Percentiles rank a stretch among this genome's conserved stretches.
Conservation (phyloP, 73 alveolate genomes). For the Paramecium octaurelia region DNA sequence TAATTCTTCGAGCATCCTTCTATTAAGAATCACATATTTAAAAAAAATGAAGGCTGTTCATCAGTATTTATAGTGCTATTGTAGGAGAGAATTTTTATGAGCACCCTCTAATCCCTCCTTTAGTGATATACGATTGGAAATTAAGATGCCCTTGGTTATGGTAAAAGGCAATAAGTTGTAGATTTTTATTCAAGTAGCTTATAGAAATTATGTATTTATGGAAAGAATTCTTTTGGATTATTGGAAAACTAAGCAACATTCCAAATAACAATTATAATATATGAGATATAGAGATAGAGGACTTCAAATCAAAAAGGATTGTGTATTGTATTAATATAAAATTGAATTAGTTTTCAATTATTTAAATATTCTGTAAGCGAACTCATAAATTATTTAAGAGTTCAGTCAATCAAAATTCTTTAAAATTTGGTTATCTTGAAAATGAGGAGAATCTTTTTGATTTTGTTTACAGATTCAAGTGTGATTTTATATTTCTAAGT, state of each 20-base stretch:
- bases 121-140: constrained; percentile 62
- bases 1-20: constrained; percentile 76
- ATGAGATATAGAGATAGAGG: too few species aligned
- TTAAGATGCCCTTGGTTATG: constrained; percentile 59
- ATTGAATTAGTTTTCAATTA: constrained; percentile 81
- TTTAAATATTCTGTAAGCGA: constrained; percentile 55
- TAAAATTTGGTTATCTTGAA: constrained; percentile 60
- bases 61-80: constrained; percentile 73
- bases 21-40: constrained; percentile 70
- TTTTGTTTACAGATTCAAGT: not conserved
- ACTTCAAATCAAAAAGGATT: too few species aligned
- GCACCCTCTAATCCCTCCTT: not conserved
- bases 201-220: constrained; percentile 78
- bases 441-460: constrained; percentile 59
- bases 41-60: constrained; percentile 87
- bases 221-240: constrained; percentile 68
- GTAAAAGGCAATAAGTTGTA: constrained; percentile 78
- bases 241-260: not conserved
- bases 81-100: constrained; percentile 62
- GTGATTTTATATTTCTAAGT: not conserved
- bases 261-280: too few species aligned
- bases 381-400: constrained; percentile 66
- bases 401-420: constrained; percentile 44
- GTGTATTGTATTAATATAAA: constrained; percentile 74
- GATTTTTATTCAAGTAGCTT: constrained; percentile 84